A percentile compares a stretch with the other conserved stretches of the same genome.
These are phyloP conservation scores for Parachaetomium inaequale DNA, from an alignment of 495 filamentous ascomycete species.

Conservation along the genomic window DNA sequence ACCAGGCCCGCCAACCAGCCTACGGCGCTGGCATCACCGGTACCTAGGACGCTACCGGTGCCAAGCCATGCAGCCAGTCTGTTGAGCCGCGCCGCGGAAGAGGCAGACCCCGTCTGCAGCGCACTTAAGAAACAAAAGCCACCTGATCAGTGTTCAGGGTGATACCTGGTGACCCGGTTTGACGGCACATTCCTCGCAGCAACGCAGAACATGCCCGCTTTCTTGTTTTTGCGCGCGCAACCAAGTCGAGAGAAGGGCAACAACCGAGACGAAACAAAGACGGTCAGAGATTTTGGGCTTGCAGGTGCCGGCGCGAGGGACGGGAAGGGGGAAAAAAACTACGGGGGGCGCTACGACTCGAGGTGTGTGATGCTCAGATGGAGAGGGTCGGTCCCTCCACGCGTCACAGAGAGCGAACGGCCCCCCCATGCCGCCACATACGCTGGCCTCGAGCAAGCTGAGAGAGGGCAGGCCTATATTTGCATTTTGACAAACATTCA, in stretches of 20 bases:
- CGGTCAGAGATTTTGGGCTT: conserved; percentile 11
- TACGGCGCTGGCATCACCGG: conserved; percentile 44
- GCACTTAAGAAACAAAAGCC: conserved; percentile 7
- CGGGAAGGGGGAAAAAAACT: not conserved
- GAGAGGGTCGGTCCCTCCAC: not conserved
- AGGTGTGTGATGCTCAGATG: not conserved
- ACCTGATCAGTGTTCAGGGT: conserved; percentile 37
- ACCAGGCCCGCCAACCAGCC: conserved; percentile 35
- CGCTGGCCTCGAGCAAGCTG: not conserved
- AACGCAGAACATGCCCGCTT: not conserved
- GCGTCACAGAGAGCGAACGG: not conserved
- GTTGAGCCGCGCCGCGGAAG: conserved; percentile 8
- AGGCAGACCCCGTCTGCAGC: conserved; percentile 10
- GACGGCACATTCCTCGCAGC: conserved; percentile 13
- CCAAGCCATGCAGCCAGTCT: conserved; percentile 13
- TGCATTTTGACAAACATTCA: conserved; percentile 24
- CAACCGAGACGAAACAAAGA: conserved; percentile 24
- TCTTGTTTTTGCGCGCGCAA: conserved; percentile 9
- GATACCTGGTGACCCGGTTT: conserved; percentile 36
- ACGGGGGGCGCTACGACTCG: not conserved
- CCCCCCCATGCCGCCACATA: not conserved
- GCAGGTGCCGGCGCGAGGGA: not conserved
- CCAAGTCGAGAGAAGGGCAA: conserved; percentile 2
- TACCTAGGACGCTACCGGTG: conserved; percentile 19
- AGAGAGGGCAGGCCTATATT: conserved; percentile 12